Conservation (phyloP, 1,284 basidiomycete species). For the Ceratobasidium sp. region DNA sequence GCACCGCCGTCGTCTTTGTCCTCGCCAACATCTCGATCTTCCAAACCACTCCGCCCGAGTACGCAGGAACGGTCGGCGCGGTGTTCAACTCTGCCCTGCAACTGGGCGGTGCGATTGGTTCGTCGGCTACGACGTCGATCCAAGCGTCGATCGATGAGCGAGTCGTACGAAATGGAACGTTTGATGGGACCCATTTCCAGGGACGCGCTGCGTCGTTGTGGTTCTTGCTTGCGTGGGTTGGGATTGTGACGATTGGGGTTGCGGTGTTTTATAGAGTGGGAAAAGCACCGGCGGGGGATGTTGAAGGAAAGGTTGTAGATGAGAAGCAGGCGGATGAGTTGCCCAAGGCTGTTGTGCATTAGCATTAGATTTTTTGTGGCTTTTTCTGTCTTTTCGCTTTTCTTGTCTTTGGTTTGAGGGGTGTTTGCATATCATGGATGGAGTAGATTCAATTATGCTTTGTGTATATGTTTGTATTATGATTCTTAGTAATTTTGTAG, state of each 20-base stretch:
- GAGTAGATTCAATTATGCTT: too few relatives aligned
- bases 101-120: conserved; percentile 48
- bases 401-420: too few relatives aligned
- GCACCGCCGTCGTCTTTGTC: conserved; percentile 41
- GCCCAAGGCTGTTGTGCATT: conserved; percentile 22
- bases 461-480: neutral
- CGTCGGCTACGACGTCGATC: conserved; percentile 48
- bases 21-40: conserved; percentile 46
- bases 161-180: conserved; percentile 32
- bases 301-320: conserved; percentile 29
- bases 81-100: conserved; percentile 51
- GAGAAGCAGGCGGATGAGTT: conserved; percentile 21
- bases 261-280: conserved; percentile 45
- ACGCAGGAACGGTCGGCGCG: conserved; percentile 49
- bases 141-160: conserved; percentile 46
- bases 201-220: conserved; percentile 49
- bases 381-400: neutral
- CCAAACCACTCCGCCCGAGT: conserved; percentile 45
- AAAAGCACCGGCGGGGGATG: neutral
- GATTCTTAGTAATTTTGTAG: neutral
- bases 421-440: too few relatives aligned
- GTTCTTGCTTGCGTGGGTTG: conserved; percentile 49
- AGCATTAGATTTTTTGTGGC: neutral
- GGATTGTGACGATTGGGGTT: conserved; percentile 43
- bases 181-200: conserved; percentile 43